Evolutionary conservation across 352 stramenopile species (phyloP).

Genomic region (Globisporangium middletonii): DNA sequence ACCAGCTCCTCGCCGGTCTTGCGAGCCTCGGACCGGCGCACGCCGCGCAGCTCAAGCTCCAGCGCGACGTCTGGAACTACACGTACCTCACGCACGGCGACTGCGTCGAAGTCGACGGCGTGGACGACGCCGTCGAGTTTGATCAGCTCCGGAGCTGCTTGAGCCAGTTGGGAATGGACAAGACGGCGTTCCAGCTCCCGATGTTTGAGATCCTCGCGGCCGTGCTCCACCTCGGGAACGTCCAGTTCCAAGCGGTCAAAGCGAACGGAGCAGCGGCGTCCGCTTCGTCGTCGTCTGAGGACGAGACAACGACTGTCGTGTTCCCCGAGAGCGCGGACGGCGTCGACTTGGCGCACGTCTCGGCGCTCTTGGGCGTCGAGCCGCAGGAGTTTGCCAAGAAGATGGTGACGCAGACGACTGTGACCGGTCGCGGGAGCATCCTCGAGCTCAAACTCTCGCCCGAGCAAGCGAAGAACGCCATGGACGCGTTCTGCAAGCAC

Average conservation of each 20-base stretch:
- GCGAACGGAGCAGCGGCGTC: not conserved
- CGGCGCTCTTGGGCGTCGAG: constrained; percentile 50
- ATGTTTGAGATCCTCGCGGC: constrained; percentile 71
- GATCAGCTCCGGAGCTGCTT: constrained; percentile 58
- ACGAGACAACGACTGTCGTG: constrained; percentile 33
- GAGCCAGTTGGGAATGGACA: constrained; percentile 64
- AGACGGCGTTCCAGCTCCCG: constrained; percentile 45
- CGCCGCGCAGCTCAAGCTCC: constrained; percentile 22
- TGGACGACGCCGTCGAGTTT: constrained; percentile 71
- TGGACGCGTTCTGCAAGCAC: constrained; percentile 84
- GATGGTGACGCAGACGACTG: constrained; percentile 78
- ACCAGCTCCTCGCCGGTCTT: constrained; percentile 59
- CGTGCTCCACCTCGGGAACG: constrained; percentile 68
- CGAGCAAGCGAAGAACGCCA: constrained; percentile 72
- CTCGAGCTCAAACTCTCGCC: constrained; percentile 67
- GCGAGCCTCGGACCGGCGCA: constrained; percentile 20
- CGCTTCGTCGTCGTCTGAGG: not conserved
- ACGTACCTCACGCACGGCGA: constrained; percentile 65
- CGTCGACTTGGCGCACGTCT: constrained; percentile 53
- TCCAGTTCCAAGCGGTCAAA: constrained; percentile 39
- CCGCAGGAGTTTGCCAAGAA: constrained; percentile 62
- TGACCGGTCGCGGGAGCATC: constrained; percentile 69
- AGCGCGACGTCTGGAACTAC: constrained; percentile 60
- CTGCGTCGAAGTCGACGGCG: constrained; percentile 67
- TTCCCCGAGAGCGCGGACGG: constrained; percentile 50